Base-by-base conservation (phyloP, 1,284 basidiomycete species). In the Apiotrichum gracile region DNA sequence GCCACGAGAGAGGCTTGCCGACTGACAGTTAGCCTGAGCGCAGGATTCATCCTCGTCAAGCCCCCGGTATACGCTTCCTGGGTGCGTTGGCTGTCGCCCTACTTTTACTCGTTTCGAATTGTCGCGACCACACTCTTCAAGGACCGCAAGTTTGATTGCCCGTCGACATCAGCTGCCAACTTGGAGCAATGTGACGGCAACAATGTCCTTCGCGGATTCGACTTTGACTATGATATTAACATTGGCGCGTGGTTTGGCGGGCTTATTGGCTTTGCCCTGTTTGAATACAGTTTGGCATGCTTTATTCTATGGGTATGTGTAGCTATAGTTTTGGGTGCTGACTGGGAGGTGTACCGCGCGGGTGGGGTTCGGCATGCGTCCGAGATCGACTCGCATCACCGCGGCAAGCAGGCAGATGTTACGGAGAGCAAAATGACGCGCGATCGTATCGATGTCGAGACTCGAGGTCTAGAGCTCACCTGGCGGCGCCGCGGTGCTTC, bases 321-420 rank as follows among this genome's bases (percentile, higher is more conserved):
- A n/a, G 22, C 19, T 17, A 6, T 33, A 5, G 17, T 19, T 29
- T 17, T 5, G 6, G 6, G 14, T 31, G 33, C 64, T 25, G 22
- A 13, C 4, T 4, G 8, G 7, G 40, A 69, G 52, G 51, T 67
- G 6, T 74, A 66, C 38, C 63, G 71, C 12, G 73, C 74, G 10
- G 77, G 77, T 34, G 77, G 77, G 0, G 72, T 77, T 26, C 72
- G 72, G 47, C 72, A 77, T 49, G 77, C 76, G 7, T 63, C 64
- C 2, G 68, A 72, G 58, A 68, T 72, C 31, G 71, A 72, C 31
- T 63, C 67, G 37, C 64, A 67, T 16, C 52, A 68, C 49, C 55
- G 68, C 6, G 73, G 73, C 33, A 76, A 75, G 57, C 61, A 61
- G 34, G 63, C 67, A 2, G 66, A 70, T 37, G 68, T 72, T 9